A percentile compares a stretch with the other conserved stretches of the same genome.
phyloP scores from a whole-genome alignment of 1,139 yeast genomes.

The Protomyces pachydermus region DNA sequence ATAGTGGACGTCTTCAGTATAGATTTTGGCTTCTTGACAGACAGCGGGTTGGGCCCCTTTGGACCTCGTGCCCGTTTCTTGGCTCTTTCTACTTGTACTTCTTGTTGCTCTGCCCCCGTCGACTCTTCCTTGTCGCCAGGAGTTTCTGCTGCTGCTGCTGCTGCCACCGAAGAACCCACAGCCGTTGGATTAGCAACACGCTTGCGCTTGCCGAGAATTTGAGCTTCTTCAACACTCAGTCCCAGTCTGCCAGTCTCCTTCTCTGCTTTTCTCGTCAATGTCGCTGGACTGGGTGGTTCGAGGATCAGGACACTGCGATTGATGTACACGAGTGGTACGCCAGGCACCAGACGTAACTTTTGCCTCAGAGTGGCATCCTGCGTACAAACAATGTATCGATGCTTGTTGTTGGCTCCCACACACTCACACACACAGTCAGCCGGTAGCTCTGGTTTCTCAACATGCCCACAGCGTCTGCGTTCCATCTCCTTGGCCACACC shows the following conservation, averaged over 20 bases:
- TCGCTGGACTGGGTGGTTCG: slow-evolving; percentile 83
- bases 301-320: slow-evolving; percentile 88
- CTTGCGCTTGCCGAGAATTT: slow-evolving; percentile 23
- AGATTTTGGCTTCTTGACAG: slow-evolving; percentile 28
- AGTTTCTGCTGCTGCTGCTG: not conserved
- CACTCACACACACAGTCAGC: slow-evolving; percentile 71
- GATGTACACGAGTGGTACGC: slow-evolving; percentile 82
- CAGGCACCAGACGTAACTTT: slow-evolving; percentile 68
- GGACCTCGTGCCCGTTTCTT: slow-evolving; percentile 21
- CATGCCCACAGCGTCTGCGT: slow-evolving; percentile 64
- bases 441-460: slow-evolving; percentile 51
- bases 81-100: not conserved
- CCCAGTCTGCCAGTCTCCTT: slow-evolving; percentile 61
- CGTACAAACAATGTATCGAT: slow-evolving; percentile 81
- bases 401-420: slow-evolving; percentile 75
- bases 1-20: not conserved
- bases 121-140: not conserved
- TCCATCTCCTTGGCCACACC: slow-evolving; percentile 75
- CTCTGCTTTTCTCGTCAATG: slow-evolving; percentile 51
- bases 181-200: not conserved
- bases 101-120: not conserved
- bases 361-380: slow-evolving; percentile 69
- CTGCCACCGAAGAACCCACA: not conserved
- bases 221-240: slow-evolving; percentile 26
- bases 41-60: slow-evolving; percentile 29